Percentiles rank a stretch among this genome's conserved stretches.
Conservation (phyloP, 2,329 filamentous ascomycete genomes). For the Aureobasidium sp. region DNA sequence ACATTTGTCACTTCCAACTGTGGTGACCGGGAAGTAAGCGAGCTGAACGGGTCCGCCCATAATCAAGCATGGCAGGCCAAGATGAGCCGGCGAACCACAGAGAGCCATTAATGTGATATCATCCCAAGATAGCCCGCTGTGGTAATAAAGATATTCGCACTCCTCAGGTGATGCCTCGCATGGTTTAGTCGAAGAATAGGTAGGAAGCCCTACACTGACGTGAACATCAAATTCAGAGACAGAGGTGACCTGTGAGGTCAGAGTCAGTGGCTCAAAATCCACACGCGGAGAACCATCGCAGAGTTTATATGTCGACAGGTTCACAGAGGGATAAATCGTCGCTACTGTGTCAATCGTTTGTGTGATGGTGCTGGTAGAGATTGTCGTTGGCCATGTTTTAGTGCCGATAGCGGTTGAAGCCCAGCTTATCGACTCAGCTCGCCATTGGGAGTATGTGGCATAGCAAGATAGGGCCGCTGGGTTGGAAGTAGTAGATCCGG, state of each 20-base stretch:
- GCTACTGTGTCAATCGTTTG: not conserved
- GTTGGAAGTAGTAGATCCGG: not conserved
- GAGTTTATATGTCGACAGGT: slow-evolving; percentile 19
- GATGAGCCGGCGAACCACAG: slow-evolving; percentile 19
- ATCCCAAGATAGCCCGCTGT: slow-evolving; percentile 14
- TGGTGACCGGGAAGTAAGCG: slow-evolving; percentile 23
- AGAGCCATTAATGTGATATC: slow-evolving; percentile 9
- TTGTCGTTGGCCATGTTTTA: not conserved
- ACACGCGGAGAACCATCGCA: slow-evolving; percentile 23
- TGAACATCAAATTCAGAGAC: not conserved
- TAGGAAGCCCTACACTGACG: slow-evolving; percentile 1
- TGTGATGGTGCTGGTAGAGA: not conserved
- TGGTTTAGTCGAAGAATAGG: slow-evolving; percentile 16
- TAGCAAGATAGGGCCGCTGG: slow-evolving; percentile 8
- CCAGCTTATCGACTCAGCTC: not conserved
- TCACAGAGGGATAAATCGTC: slow-evolving; percentile 7
- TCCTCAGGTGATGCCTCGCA: slow-evolving; percentile 17
- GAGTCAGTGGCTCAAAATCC: slow-evolving; percentile 18
- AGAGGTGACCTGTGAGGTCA: slow-evolving; percentile 4
- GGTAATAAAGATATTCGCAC: slow-evolving; percentile 20
- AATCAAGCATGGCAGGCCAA: slow-evolving; percentile 19
- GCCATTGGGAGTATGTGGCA: not conserved
- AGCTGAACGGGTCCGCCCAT: slow-evolving; percentile 23
- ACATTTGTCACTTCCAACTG: slow-evolving; percentile 5
- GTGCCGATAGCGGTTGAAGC: not conserved